Conservation (phyloP, 139 green algal genomes). For the Spirogloea muscicola region DNA sequence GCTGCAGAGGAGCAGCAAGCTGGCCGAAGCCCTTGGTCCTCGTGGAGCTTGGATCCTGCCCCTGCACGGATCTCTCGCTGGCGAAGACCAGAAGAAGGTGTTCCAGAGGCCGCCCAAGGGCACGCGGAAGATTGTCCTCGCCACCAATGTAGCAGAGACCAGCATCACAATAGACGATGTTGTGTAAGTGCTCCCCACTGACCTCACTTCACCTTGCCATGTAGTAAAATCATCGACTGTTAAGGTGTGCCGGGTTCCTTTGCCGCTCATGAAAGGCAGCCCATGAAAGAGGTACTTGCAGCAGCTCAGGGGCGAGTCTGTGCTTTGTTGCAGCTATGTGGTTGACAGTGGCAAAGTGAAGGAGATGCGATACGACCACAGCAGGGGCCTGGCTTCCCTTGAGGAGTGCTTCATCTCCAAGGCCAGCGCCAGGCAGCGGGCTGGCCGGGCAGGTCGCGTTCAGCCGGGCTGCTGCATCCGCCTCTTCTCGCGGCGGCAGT, state of each 20-base stretch:
- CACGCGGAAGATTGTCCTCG: slow-evolving; percentile 82
- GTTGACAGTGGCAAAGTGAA: slow-evolving; percentile 84
- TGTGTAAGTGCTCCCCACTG: slow-evolving; percentile 39
- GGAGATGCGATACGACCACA: slow-evolving; percentile 47
- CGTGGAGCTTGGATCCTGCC: slow-evolving; percentile 78
- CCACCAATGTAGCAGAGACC: slow-evolving; percentile 87
- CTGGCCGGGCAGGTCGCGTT: slow-evolving; percentile 53
- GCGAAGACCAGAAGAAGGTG: slow-evolving; percentile 64
- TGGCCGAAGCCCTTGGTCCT: too few relatives aligned
- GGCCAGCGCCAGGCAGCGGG: slow-evolving; percentile 47
- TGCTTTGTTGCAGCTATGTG: slow-evolving; percentile 57
- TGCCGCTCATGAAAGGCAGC: too few relatives aligned
- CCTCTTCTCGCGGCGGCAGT: slow-evolving; percentile 39
- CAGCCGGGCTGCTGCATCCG: slow-evolving; percentile 50
- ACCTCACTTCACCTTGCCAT: too few relatives aligned
- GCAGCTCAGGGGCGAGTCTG: not conserved
- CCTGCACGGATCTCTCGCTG: slow-evolving; percentile 81
- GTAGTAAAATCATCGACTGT: too few relatives aligned
- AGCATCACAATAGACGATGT: slow-evolving; percentile 72
- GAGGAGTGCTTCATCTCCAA: slow-evolving; percentile 43
- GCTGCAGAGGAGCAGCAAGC: not conserved
- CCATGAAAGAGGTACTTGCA: too few relatives aligned
- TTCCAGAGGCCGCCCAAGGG: slow-evolving; percentile 36
- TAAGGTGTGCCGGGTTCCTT: too few relatives aligned
- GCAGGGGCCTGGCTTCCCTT: slow-evolving; percentile 27